Conservation (phyloP, 441 rosid genomes). For the Pelargonium myrrhifolium region DNA sequence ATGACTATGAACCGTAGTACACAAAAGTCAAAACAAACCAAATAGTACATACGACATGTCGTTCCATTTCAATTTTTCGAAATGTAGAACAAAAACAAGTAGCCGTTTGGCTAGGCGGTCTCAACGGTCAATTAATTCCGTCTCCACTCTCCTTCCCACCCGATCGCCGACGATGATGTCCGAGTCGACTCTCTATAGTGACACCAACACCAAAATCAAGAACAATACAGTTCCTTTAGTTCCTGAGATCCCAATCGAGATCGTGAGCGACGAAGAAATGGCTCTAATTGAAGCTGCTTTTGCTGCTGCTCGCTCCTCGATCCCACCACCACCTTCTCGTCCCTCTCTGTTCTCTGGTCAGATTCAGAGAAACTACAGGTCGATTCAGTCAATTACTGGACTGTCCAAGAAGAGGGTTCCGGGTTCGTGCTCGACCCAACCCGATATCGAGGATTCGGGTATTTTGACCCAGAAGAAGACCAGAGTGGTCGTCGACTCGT, state of each 20-base stretch:
- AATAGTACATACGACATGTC: not conserved
- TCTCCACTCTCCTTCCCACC: not conserved
- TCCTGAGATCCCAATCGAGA: constrained; percentile 63
- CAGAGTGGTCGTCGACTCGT: constrained; percentile 22
- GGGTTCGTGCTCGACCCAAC: constrained; percentile 8
- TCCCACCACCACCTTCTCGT: constrained; percentile 23
- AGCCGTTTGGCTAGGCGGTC: not conserved
- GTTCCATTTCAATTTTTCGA: not conserved
- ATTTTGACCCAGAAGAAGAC: constrained; percentile 24
- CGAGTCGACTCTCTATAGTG: too few relatives aligned
- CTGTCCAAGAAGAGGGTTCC: constrained; percentile 36
- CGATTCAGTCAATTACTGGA: constrained; percentile 28
- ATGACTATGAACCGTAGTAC: too few relatives aligned
- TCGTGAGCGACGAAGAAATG: constrained; percentile 84
- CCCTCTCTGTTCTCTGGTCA: constrained; percentile 19
- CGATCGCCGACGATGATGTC: not conserved
- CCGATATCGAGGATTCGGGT: constrained; percentile 63
- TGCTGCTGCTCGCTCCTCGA: constrained; percentile 44
- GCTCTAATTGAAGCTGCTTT: constrained; percentile 63
- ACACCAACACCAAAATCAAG: too few relatives aligned
- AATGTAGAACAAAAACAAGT: not conserved
- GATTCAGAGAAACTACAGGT: constrained; percentile 26
- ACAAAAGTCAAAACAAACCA: not conserved
- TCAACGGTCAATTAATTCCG: not conserved
- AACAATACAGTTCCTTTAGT: too few relatives aligned